Percentiles rank a stretch among this genome's conserved stretches.
Conservation (phyloP, 2,329 filamentous ascomycete genomes). For the Drechslerella coelobrocha region DNA sequence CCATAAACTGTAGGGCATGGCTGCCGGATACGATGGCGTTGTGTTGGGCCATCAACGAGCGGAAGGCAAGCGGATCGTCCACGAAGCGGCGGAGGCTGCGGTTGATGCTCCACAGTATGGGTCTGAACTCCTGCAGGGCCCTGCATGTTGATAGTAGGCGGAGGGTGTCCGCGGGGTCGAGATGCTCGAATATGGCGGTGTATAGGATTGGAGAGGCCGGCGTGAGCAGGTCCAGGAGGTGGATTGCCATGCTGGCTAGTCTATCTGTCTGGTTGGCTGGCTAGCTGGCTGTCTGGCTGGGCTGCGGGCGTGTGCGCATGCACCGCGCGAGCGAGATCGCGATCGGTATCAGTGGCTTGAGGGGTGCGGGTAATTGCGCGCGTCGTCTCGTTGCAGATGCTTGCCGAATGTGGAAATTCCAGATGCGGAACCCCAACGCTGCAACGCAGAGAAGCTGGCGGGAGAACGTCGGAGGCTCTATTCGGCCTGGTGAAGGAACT, state of each 20-base stretch:
- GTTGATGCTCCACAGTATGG: constrained; percentile 39
- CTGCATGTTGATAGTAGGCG: constrained; percentile 29
- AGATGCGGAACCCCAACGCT: too few species aligned
- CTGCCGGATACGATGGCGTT: constrained; percentile 45
- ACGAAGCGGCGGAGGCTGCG: constrained; percentile 40
- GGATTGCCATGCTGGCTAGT: constrained; percentile 18
- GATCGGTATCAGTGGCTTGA: too few species aligned
- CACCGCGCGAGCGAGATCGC: too few species aligned
- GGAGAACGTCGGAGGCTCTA: too few species aligned
- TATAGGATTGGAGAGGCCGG: constrained; percentile 32
- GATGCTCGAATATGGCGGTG: constrained; percentile 21
- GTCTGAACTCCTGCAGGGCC: constrained; percentile 20
- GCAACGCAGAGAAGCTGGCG: too few species aligned
- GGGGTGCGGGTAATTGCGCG: too few species aligned
- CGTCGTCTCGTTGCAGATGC: too few species aligned
- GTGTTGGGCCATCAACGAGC: constrained; percentile 41
- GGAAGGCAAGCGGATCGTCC: constrained; percentile 34
- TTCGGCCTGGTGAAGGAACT: too few species aligned
- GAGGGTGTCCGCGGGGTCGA: constrained; percentile 29
- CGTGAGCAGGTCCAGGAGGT: constrained; percentile 27
- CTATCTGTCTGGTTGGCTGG: background rate
- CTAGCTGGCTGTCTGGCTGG: background rate
- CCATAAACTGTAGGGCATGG: constrained; percentile 46
- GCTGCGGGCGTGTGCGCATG: too few species aligned
- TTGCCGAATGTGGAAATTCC: too few species aligned